A percentile compares a stretch with the other conserved stretches of the same genome.
Evolutionary conservation across 179 eudicot species (phyloP).

Genomic region (Patellifolia procumbens): DNA sequence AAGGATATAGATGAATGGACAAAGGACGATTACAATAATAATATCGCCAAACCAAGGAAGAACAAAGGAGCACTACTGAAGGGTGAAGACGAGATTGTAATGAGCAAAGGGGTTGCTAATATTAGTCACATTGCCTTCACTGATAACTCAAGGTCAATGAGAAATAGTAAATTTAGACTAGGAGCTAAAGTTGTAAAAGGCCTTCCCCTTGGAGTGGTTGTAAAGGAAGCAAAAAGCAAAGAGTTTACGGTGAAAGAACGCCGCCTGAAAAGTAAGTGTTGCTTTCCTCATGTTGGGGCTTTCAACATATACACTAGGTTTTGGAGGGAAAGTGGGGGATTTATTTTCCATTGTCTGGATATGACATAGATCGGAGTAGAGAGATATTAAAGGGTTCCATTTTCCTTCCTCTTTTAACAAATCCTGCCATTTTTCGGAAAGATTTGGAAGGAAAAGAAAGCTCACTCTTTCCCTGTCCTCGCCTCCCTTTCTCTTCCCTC

Average conservation of each 20-base stretch:
- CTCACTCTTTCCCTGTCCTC: too few relatives aligned
- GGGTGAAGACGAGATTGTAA: constrained; percentile 13
- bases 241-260: constrained; percentile 33
- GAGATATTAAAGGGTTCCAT: too few relatives aligned
- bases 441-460: too few relatives aligned
- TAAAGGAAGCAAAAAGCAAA: constrained; percentile 26
- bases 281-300: too few relatives aligned
- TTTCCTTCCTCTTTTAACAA: too few relatives aligned
- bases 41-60: constrained; percentile 18
- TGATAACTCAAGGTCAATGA: constrained; percentile 25
- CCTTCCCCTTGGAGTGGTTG: constrained; percentile 9
- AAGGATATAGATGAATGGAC: constrained; percentile 21
- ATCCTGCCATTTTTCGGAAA: too few relatives aligned
- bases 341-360: too few relatives aligned
- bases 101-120: constrained; percentile 26
- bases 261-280: constrained; percentile 27
- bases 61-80: constrained; percentile 23
- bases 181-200: constrained; percentile 24
- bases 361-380: too few relatives aligned
- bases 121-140: constrained; percentile 21
- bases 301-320: too few relatives aligned
- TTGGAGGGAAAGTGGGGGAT: too few relatives aligned
- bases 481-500: too few relatives aligned
- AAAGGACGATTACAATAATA: constrained; percentile 14
- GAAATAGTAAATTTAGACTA: constrained; percentile 21